Evolutionary conservation across 1,139 yeast genomes (phyloP).

Genomic region (Diutina pseudorugosa): DNA sequence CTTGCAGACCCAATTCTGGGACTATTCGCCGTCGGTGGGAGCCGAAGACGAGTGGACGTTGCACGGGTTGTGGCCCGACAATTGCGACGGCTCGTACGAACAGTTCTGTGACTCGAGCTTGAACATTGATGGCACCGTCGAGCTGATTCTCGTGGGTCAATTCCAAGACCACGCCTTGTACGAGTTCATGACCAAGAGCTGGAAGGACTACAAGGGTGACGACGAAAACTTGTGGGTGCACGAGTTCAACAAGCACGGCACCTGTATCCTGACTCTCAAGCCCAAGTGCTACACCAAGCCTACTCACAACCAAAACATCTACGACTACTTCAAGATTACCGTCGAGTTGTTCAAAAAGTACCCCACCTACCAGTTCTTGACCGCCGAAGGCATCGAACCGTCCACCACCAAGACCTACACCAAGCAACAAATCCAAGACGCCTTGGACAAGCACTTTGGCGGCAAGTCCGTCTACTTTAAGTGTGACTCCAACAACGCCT

Average conservation of each 20-base stretch:
- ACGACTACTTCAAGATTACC: constrained; percentile 64
- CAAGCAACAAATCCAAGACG: constrained; percentile 49
- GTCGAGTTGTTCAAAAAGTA: constrained; percentile 50
- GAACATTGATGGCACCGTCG: constrained; percentile 12
- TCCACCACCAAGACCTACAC: constrained; percentile 50
- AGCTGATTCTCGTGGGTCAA: constrained; percentile 31
- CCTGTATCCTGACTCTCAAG: constrained; percentile 59
- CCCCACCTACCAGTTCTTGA: constrained; percentile 62
- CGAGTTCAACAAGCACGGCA: constrained; percentile 87
- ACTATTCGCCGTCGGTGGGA: constrained; percentile 54
- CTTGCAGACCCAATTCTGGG: constrained; percentile 91
- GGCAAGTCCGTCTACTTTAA: constrained; percentile 56
- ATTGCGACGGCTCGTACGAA: constrained; percentile 55
- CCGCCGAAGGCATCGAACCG: constrained; percentile 59
- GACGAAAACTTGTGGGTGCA: constrained; percentile 74
- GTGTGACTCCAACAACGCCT: constrained; percentile 55
- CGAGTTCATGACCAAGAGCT: constrained; percentile 42
- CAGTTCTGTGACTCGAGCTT: constrained; percentile 25
- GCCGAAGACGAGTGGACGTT: constrained; percentile 5
- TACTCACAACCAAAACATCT: constrained; percentile 46
- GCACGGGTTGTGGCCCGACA: constrained; percentile 4
- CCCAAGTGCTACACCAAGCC: constrained; percentile 49
- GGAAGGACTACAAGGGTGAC: constrained; percentile 70
- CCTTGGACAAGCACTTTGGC: constrained; percentile 44
- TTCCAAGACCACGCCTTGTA: constrained; percentile 42